Base-by-base conservation (phyloP, 176 grass and related monocot species). In the Aegilops bicornis region DNA sequence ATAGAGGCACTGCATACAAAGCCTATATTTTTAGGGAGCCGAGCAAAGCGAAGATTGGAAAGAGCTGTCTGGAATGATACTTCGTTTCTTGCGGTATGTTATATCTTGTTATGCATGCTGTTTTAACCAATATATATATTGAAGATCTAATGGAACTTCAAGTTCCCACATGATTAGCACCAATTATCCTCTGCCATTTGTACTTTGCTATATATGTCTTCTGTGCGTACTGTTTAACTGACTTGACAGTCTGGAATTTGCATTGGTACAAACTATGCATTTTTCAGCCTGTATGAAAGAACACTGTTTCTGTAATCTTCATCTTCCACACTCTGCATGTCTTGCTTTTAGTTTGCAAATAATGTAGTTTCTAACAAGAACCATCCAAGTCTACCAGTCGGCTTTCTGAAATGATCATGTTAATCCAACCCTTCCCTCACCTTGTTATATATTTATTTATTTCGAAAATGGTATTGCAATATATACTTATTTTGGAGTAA, bases 21-120 rank as follows among this genome's bases (percentile, higher is more conserved):
- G 60, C 97, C 94, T 52, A 96, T 99, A 87, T 96, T 96, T 83
- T 77, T 99, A 65, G 97, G 92, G 63, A 94, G 92, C 73, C 86
- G 85, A 50, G 94, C 97, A 43, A 99, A 99, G 77, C 78, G 90
- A 88, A 86, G 84, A 82, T 87, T 96, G 76, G 97, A 98, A 75
- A 88, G 94, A 82, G 93, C 92, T 79, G 62, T 96, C n/a, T 98
- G 94, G 97, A 98, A 96, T 64, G 97, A 98, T 89, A 98, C 92
- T 85, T 94, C 88, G 59, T 98, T 98, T 82, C 97, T 98, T 86
- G 92, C 97, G 70, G 97, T 99, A 93, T 42, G 87, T 76, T 58
- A 64, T 83, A 47, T 79, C 68, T 8, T 45, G 68, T 37, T 87
- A 60, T 37, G 35, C 43, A 56, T 80, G 61, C 35, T 37, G 35